Evolutionary conservation across 805 yeast species (phyloP).

Genomic region (Candida cerambycidarum): DNA sequence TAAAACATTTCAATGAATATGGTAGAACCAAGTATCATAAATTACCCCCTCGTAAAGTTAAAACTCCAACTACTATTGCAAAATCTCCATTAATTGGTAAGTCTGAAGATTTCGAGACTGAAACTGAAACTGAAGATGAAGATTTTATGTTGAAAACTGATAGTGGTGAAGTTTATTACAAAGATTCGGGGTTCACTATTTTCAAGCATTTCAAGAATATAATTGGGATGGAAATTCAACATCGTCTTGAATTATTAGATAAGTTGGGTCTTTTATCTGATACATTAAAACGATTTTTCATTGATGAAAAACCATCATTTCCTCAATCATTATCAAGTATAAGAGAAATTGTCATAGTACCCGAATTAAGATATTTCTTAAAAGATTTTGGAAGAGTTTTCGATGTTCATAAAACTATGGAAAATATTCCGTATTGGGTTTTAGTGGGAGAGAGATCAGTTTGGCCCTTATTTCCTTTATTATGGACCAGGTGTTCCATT

Average conservation of each 20-base stretch:
- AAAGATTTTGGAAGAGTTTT: slow-evolving; percentile 72
- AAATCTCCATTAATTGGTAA: neutral
- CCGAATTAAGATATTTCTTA: slow-evolving; percentile 71
- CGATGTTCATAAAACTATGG: slow-evolving; percentile 67
- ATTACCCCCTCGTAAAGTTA: slow-evolving; percentile 7
- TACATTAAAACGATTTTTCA: slow-evolving; percentile 68
- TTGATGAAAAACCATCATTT: slow-evolving; percentile 76
- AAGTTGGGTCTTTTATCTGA: slow-evolving; percentile 73
- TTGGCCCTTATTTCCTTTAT: slow-evolving; percentile 85
- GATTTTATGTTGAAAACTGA: slow-evolving; percentile 17
- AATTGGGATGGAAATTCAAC: slow-evolving; percentile 75
- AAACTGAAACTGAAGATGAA: slow-evolving; percentile 28
- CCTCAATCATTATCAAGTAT: slow-evolving; percentile 62
- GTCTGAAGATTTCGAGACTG: slow-evolving; percentile 16
- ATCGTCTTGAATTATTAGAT: slow-evolving; percentile 77
- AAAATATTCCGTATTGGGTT: slow-evolving; percentile 86
- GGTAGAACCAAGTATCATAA: slow-evolving; percentile 28
- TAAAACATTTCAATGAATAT: slow-evolving; percentile 61
- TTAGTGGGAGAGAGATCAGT: slow-evolving; percentile 87
- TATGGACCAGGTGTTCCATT: slow-evolving; percentile 85
- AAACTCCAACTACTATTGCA: neutral
- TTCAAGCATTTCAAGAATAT: slow-evolving; percentile 49
- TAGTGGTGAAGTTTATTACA: slow-evolving; percentile 25
- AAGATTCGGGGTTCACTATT: slow-evolving; percentile 33
- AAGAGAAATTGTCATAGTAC: slow-evolving; percentile 87